Evolutionary conservation across 208 protist species (phyloP), one percentile per base, ranked within the genome.

Genomic region (Leishmania aethiopica): DNA sequence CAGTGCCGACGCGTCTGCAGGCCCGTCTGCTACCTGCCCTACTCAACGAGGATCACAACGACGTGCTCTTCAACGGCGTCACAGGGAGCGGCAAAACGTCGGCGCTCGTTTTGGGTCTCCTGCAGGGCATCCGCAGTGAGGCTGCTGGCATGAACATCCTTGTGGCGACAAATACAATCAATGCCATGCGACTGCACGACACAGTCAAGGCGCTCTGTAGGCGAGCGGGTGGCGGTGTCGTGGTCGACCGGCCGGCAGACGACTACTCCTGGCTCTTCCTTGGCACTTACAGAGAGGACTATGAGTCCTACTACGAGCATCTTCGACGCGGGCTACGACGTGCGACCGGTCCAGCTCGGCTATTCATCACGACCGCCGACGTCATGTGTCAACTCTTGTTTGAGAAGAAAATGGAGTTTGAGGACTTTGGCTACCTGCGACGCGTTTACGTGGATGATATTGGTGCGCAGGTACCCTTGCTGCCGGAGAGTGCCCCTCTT

Each of bases 391-490:
- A 97, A 60, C 78, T 97, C 73, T 79, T 97, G 40, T 97, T 96
- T 84, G 89, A 96, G 80, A 91, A 93, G 70, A 97, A 97, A 81
- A 93, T 96, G 88, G 90, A 97, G 78, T 97, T 96, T 77, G 88
- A 92, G 60, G 77, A 89, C 35, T 96, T 96, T 86, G 94, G 94
- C 49, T 97, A 95, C 81, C 88, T 97, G 67, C 85, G 94, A 10
- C 92, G 94, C 15, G 87, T 97, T 17, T 97, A 96, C 82, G 85
- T 97, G 8, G 94, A 97, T 79, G 94, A 97, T 70, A 83, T 95
- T 19, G 92, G 88, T 25, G 83, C 86, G 40, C 94, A 97, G 85
- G 55, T 97, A 51, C 88, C 87, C 35, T 90, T 95, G 87, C 37
- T 95, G 7, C 66, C 86, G 4, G 85, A 89, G 47, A 87, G 75